Percentiles rank a stretch among this genome's conserved stretches.
These are phyloP conservation scores for Picea sitchensis DNA, from an alignment of 75 land plant genomes.

Conservation along the genomic window DNA sequence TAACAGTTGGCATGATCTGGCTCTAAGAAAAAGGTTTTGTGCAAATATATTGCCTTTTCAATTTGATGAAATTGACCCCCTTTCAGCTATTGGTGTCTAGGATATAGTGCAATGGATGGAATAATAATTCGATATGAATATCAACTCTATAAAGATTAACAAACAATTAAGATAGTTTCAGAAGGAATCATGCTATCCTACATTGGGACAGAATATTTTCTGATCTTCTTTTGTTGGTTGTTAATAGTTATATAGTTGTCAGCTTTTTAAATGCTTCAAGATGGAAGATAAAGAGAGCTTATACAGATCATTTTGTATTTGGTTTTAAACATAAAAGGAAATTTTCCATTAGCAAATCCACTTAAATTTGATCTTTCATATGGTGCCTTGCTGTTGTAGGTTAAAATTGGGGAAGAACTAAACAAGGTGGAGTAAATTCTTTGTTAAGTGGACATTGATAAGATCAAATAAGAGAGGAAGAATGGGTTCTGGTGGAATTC, in stretches of 20 bases:
- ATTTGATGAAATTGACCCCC: neutral
- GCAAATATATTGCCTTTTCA: neutral
- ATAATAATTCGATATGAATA: neutral
- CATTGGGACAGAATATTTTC: neutral
- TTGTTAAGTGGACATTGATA: neutral
- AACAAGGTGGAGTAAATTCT: slow-evolving; percentile 2
- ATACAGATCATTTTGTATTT: neutral
- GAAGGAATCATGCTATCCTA: neutral
- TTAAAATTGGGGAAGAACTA: neutral
- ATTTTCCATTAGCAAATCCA: neutral
- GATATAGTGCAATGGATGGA: too few species aligned
- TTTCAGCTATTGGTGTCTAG: neutral
- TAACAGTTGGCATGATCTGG: neutral
- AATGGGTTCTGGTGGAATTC: neutral
- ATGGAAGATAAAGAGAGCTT: neutral
- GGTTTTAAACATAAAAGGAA: neutral
- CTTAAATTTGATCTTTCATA: neutral
- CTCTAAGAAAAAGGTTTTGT: neutral
- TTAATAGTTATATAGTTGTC: neutral
- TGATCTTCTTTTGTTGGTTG: neutral
- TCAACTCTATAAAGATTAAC: neutral
- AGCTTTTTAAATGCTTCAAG: neutral
- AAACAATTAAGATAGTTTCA: neutral
- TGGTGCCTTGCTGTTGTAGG: neutral
- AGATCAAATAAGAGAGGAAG: neutral